Evolutionary conservation across 306 rosid genomes (phyloP).

Genomic region (Inga oerstediana): DNA sequence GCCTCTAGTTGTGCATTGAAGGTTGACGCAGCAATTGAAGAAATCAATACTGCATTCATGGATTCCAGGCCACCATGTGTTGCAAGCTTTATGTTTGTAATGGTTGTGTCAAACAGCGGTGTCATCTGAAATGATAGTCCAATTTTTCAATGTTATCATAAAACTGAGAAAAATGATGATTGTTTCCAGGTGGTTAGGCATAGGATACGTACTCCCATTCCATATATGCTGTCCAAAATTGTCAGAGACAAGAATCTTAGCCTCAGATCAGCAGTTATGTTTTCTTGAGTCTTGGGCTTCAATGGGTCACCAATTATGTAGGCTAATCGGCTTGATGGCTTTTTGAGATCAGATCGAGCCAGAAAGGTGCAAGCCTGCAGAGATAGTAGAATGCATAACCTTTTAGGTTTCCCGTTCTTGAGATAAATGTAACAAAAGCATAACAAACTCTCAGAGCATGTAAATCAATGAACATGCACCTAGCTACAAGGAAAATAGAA

Average conservation of each 20-base stretch:
- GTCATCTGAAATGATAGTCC: conserved; percentile 73
- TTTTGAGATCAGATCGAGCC: conserved; percentile 86
- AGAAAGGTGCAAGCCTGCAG: conserved; percentile 92
- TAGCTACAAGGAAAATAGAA: conserved; percentile 7
- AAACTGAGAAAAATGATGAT: conserved; percentile 3
- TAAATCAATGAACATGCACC: conserved; percentile 5
- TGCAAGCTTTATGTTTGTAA: conserved; percentile 89
- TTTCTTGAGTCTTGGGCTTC: conserved; percentile 85
- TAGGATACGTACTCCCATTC: conserved; percentile 65
- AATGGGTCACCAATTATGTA: conserved; percentile 78
- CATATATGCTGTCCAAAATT: conserved; percentile 86
- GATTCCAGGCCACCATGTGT: conserved; percentile 88
- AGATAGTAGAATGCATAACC: conserved; percentile 25
- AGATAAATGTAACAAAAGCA: conserved; percentile 9
- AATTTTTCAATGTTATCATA: conserved; percentile 10
- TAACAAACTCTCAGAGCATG: conserved; percentile 16
- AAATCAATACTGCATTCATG: conserved; percentile 91
- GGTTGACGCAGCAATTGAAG: conserved; percentile 94
- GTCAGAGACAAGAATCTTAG: conserved; percentile 84
- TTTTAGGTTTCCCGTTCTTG: neutral
- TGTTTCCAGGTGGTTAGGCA: conserved; percentile 32
- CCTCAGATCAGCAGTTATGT: conserved; percentile 91
- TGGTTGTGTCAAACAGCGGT: conserved; percentile 83
- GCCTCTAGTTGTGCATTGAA: conserved; percentile 95
- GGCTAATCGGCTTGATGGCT: conserved; percentile 82